Conservation (phyloP, 345 rosid genomes). For the Corchorus capsularis region DNA sequence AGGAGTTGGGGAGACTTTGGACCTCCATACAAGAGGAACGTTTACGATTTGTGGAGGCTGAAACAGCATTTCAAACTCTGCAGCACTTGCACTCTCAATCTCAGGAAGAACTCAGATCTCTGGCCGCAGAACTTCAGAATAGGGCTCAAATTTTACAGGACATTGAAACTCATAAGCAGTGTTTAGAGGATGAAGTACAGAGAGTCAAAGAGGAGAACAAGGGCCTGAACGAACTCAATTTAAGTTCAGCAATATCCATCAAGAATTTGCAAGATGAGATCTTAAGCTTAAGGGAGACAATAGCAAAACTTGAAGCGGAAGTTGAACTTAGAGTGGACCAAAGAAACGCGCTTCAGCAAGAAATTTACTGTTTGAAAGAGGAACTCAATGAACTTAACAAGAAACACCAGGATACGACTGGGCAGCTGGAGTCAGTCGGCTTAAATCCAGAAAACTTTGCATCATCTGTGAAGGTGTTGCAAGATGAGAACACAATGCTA, state of each 20-base stretch:
- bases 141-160: conserved; percentile 61
- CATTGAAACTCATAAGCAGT: conserved; percentile 61
- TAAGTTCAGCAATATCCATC: conserved; percentile 73
- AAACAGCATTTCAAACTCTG: conserved; percentile 96
- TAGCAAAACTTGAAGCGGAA: conserved; percentile 87
- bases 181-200: conserved; percentile 56
- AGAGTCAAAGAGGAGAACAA: conserved; percentile 57
- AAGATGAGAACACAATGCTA: conserved; percentile 61
- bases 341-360: conserved; percentile 98
- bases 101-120: conserved; percentile 86
- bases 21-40: conserved; percentile 85
- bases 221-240: conserved; percentile 59
- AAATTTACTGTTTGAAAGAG: conserved; percentile 92
- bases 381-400: conserved; percentile 75
- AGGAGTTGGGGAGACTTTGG: conserved; percentile 87
- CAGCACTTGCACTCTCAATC: conserved; percentile 95
- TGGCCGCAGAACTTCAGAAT: conserved; percentile 62
- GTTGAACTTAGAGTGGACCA: conserved; percentile 84
- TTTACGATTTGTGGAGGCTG: conserved; percentile 86
- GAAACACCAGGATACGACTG: conserved; percentile 58
- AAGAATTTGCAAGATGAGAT: conserved; percentile 70
- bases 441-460: conserved; percentile 58
- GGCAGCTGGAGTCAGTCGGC: conserved; percentile 77
- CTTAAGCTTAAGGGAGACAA: conserved; percentile 62
- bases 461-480: conserved; percentile 64